phyloP scores from a whole-genome alignment of 2,329 filamentous ascomycete species.

The Chaetomium strumarium region DNA sequence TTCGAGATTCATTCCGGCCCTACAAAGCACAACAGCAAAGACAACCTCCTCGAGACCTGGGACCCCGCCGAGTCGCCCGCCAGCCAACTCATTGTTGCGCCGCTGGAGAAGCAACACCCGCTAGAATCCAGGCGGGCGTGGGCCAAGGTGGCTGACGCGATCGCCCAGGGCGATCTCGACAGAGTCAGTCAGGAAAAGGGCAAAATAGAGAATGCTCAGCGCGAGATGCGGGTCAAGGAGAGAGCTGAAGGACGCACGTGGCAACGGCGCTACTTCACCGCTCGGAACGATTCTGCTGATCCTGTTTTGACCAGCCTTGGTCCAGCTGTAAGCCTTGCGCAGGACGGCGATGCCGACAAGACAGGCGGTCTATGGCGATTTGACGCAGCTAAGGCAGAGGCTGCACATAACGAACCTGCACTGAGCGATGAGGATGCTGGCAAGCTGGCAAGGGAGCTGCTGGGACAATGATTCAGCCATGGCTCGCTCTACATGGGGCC shows the following conservation, averaged over 20 bases:
- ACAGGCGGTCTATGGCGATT: slow-evolving; percentile 57
- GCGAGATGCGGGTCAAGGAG: slow-evolving; percentile 66
- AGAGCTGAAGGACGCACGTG: slow-evolving; percentile 68
- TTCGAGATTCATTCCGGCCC: slow-evolving; percentile 70
- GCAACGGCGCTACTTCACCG: slow-evolving; percentile 77
- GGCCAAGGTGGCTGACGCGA: slow-evolving; percentile 76
- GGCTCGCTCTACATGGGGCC: background rate
- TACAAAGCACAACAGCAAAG: slow-evolving; percentile 42
- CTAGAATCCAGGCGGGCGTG: slow-evolving; percentile 86
- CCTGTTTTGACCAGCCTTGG: slow-evolving; percentile 41
- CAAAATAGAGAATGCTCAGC: slow-evolving; percentile 85
- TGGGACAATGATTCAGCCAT: slow-evolving; percentile 29
- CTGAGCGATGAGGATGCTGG: slow-evolving; percentile 32
- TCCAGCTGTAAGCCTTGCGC: slow-evolving; percentile 39
- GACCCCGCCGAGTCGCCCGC: slow-evolving; percentile 51
- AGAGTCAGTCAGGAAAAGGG: slow-evolving; percentile 70
- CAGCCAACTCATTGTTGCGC: slow-evolving; percentile 64
- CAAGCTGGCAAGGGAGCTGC: slow-evolving; percentile 29
- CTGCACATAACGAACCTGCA: slow-evolving; percentile 31
- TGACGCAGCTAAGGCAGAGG: slow-evolving; percentile 40
- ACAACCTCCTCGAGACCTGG: slow-evolving; percentile 52
- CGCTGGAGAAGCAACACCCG: slow-evolving; percentile 73
- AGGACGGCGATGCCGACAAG: slow-evolving; percentile 52
- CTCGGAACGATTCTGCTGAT: slow-evolving; percentile 40
- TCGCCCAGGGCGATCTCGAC: slow-evolving; percentile 79